Evolutionary conservation across 202 grass and related monocot species (phyloP), one percentile per base, ranked within the genome.

Genomic region (Elaeis oleifera): DNA sequence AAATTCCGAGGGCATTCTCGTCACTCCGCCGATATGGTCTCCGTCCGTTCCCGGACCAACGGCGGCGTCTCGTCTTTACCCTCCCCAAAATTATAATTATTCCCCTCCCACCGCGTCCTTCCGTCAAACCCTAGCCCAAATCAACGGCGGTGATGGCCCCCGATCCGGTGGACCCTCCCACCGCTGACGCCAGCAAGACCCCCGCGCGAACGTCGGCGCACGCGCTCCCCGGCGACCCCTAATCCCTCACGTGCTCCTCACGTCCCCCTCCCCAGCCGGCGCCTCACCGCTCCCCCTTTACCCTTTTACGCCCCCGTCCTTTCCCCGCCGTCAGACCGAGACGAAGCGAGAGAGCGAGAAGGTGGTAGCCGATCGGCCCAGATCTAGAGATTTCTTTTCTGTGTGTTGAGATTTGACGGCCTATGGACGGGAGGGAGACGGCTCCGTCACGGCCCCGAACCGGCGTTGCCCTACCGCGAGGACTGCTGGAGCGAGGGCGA

Each of bases 401-500:
- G 3, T 14, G 9, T 13, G 36, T 2, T 11, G 36, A 44, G 9
- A 44, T 3, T 44, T 44, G 36, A 44, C 36, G 36, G 16, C 63
- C 53, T 54, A 63, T 68, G 54, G 52, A 59, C 23, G 39, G 63
- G 16, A 82, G 73, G 18, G 74, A 74, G 0, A 61, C 58, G 21
- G 53, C 24, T 54, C 76, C 78, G 68, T 64, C 81, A 16, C 79
- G 82, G 74, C 88, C 77, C 73, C 84, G 25, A 96, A 90, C 56
- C 88, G 17, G 90, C 86, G 58, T 67, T 99, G 77, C 94, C 94
- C 0, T 99, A 99, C 80, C 70, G 94, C 57, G 94, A 99, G 80
- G 94, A 99, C 48, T 99, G 94, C 83, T 99, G 94, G 94, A 99
- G 94, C 88, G 94, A 99, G 70, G 94, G 94, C 64, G 94, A 99